Evolutionary conservation across 495 filamentous ascomycete genomes (phyloP), one percentile per base, ranked within the genome.

Genomic region (Aspergillus carlsbadensis): DNA sequence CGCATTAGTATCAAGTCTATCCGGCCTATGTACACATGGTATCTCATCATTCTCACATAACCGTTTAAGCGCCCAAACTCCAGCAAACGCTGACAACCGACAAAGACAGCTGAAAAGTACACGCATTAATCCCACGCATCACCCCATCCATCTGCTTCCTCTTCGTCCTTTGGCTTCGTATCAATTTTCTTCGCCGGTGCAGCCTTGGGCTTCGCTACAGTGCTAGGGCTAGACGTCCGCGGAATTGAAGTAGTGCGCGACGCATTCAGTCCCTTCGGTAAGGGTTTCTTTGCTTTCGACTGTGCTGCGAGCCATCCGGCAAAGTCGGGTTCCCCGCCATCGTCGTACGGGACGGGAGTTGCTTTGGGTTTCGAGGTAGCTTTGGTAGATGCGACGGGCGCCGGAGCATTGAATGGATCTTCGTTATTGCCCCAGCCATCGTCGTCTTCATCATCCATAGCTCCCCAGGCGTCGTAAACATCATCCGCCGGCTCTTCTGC

Each of bases 261-360:
- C 65, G 91, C 91, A 6, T 75, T 70, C 45, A 95, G 63, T 0
- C 92, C 91, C 70, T 93, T 96, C 0, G 90, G 90, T 35, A 96
- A 56, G 3, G 84, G 76, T 51, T 86, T 89, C 53, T 82, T 96
- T 57, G 87, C 81, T 60, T 87, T 74, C 17, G 85, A 81, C 70
- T 96, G 91, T 14, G 90, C 91, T 10, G 89, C 90, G 40, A 96
- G 70, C 91, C 92, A 96, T 5, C 90, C 91, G 17, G 91, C 92
- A 71, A 97, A 97, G 67, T 97, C 92, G 2, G 91, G 91, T 64
- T 97, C 91, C 2, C 86, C 87, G 29, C 86, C 85, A 63, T 95
- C 90, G 57, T 92, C 89, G 58, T 87, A 95, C 0, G 84, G 79
- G 11, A 75, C 78, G 2, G 77, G 62, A 10, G 73, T 52, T 14